A percentile compares a stretch with the other conserved stretches of the same genome.
Evolutionary conservation across 2,329 filamentous ascomycete species (phyloP).

Genomic region (Cercospora berteroae): DNA sequence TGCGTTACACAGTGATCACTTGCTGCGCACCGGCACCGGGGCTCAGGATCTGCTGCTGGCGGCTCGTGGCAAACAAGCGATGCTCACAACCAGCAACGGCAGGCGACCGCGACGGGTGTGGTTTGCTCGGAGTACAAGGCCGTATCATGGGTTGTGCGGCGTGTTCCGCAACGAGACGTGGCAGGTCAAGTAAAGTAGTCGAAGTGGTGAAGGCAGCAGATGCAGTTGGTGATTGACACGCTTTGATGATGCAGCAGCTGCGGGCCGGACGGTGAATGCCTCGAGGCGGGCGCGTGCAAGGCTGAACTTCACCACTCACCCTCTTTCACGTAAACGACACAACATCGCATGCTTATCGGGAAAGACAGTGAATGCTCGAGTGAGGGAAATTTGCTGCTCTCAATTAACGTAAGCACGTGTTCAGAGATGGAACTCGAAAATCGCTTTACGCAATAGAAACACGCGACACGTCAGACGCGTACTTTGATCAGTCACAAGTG

Average conservation of each 20-base stretch:
- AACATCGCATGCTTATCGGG: neutral
- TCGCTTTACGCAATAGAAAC: neutral
- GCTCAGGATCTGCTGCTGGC: neutral
- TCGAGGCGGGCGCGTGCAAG: neutral
- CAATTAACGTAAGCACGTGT: neutral
- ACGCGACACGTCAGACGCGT: neutral
- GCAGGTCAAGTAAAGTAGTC: neutral
- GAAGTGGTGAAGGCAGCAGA: neutral
- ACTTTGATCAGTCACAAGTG: neutral
- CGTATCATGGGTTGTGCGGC: neutral
- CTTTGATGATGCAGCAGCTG: neutral
- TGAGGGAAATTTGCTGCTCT: neutral
- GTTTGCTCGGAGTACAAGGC: neutral
- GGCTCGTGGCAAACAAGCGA: slow-evolving; percentile 6
- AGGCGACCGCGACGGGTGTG: neutral
- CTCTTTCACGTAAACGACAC: neutral
- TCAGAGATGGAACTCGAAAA: neutral
- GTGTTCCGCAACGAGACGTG: neutral
- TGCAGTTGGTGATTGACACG: neutral
- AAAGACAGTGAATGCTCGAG: neutral
- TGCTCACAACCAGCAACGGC: neutral
- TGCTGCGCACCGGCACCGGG: neutral
- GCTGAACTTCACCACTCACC: neutral
- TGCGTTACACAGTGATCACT: slow-evolving; percentile 2
- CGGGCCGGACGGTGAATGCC: neutral